phyloP scores from a whole-genome alignment of 257 asterid genomes.

The Solanum piurae region DNA sequence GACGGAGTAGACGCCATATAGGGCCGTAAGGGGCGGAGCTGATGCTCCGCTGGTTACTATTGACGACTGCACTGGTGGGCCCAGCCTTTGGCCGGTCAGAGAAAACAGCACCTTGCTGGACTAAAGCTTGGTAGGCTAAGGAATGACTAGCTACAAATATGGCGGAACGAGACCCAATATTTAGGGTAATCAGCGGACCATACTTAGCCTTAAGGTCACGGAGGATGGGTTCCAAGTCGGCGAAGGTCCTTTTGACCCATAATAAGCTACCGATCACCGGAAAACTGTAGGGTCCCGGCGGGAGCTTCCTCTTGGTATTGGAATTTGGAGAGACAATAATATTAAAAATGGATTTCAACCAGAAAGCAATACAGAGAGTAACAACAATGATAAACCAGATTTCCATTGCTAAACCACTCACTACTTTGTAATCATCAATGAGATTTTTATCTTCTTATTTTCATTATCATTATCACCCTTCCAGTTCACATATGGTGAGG shows the following conservation, averaged over 20 bases:
- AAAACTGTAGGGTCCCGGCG: neutral
- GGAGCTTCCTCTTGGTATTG: neutral
- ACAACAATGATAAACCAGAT: neutral
- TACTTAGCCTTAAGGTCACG: neutral
- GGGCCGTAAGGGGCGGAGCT: neutral
- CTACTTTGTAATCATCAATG: neutral
- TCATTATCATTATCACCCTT: neutral
- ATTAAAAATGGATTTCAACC: neutral
- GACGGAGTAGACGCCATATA: neutral
- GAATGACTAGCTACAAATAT: neutral
- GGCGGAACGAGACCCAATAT: neutral
- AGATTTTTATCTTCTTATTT: no score
- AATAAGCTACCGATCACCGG: neutral
- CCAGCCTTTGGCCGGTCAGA: neutral
- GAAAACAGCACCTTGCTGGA: neutral
- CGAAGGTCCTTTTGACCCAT: neutral
- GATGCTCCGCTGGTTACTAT: neutral
- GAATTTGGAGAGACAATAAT: neutral
- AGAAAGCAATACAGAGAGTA: neutral
- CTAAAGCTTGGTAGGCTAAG: neutral
- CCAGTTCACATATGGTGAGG: no score
- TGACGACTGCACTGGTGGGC: neutral
- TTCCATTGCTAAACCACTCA: neutral
- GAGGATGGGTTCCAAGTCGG: neutral
- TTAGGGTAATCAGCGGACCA: neutral